Evolutionary conservation across 441 rosid species (phyloP).

Genomic region (Sinapis alba): DNA sequence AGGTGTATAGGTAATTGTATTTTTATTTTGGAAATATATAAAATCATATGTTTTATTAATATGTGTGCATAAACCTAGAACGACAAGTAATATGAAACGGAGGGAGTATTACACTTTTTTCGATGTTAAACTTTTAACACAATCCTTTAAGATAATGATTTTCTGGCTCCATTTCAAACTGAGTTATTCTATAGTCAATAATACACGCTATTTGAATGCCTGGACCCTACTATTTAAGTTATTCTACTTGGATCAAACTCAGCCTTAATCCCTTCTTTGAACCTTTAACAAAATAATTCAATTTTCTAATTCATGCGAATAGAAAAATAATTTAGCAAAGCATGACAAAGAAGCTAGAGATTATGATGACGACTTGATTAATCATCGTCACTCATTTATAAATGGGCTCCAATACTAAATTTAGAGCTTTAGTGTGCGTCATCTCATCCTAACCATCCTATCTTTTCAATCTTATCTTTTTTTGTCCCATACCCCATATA

Average conservation of each 20-base stretch:
- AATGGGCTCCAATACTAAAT: not conserved
- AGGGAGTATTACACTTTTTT: not conserved
- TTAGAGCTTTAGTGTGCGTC: slow-evolving; percentile 21
- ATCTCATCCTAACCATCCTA: slow-evolving; percentile 11
- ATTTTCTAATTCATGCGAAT: not conserved
- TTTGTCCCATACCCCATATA: slow-evolving; percentile 22
- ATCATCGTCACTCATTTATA: slow-evolving; percentile 16
- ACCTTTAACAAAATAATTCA: not conserved
- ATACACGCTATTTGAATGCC: not conserved
- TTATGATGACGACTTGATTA: slow-evolving; percentile 16
- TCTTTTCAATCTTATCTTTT: not conserved
- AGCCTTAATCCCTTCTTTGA: not conserved
- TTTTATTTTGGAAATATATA: no score
- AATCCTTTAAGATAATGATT: not conserved
- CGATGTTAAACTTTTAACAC: not conserved
- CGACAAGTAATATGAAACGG: no score
- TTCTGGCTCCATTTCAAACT: not conserved
- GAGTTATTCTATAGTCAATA: not conserved
- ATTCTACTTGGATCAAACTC: not conserved
- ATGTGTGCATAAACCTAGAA: no score
- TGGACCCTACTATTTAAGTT: not conserved
- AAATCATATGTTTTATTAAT: no score
- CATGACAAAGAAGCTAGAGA: slow-evolving; percentile 2
- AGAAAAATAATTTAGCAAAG: not conserved
- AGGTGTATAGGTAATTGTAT: no score